These are phyloP conservation scores for Aspergillus sp. DNA, from an alignment of 2,329 filamentous ascomycete genomes.

Conservation along the genomic window DNA sequence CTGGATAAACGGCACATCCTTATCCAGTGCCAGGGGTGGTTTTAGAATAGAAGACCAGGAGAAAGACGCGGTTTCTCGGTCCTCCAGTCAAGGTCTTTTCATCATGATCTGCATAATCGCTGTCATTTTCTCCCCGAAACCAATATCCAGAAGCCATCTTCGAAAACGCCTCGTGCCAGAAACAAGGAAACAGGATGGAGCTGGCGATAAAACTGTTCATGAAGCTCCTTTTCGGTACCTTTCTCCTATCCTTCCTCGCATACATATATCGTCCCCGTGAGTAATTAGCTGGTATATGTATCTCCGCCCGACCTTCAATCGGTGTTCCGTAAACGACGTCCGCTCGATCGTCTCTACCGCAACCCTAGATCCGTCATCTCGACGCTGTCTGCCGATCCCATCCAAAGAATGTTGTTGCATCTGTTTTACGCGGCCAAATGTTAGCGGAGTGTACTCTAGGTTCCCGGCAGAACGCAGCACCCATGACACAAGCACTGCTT, in stretches of 20 bases:
- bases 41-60: not conserved
- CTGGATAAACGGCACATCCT: constrained; percentile 2
- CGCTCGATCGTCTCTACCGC: constrained; percentile 28
- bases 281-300: constrained; percentile 17
- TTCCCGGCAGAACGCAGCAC: not conserved
- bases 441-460: not conserved
- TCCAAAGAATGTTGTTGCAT: constrained; percentile 98
- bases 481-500: not conserved
- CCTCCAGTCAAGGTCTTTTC: not conserved
- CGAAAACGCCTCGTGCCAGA: constrained; percentile 21
- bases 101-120: constrained; percentile 4
- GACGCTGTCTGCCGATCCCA: constrained; percentile 59
- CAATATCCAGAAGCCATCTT: constrained; percentile 20
- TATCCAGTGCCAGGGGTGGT: constrained; percentile 1
- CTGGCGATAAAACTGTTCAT: constrained; percentile 9
- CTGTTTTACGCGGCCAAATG: constrained; percentile 45
- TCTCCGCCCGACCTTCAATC: constrained; percentile 7
- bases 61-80: not conserved
- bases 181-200: constrained; percentile 17
- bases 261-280: constrained; percentile 9
- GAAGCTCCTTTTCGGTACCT: constrained; percentile 1
- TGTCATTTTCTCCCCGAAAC: constrained; percentile 7
- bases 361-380: constrained; percentile 47
- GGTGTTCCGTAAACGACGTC: constrained; percentile 9
- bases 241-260: constrained; percentile 2